Percentiles rank a stretch among this genome's conserved stretches.
Evolutionary conservation across 331 rosid genomes (phyloP).

Genomic region (Arachis monticola): DNA sequence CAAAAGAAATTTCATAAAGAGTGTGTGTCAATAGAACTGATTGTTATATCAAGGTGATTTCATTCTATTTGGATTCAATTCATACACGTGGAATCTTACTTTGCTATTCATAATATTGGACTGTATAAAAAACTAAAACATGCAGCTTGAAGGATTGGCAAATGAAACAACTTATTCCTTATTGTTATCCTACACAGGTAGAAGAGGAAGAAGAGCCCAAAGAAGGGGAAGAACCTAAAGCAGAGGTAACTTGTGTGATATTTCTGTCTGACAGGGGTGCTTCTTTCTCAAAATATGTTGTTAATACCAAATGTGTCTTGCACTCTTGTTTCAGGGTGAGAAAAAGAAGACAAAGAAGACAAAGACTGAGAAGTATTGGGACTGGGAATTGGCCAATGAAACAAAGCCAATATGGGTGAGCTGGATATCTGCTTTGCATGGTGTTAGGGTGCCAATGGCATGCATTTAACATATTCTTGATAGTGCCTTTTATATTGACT

Average conservation of each 20-base stretch:
- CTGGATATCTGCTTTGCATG: conserved; percentile 37
- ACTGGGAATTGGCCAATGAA: conserved; percentile 93
- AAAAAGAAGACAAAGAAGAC: conserved; percentile 66
- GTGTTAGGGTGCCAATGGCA: neutral
- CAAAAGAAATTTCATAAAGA: neutral
- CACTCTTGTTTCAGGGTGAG: conserved; percentile 64
- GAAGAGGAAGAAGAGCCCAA: conserved; percentile 94
- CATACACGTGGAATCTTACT: neutral
- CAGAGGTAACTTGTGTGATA: conserved; percentile 58
- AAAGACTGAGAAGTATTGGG: conserved; percentile 94
- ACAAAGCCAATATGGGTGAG: conserved; percentile 98
- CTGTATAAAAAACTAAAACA: neutral
- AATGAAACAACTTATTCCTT: neutral
- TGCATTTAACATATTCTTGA: neutral
- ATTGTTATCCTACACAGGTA: conserved; percentile 57
- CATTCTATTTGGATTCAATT: neutral
- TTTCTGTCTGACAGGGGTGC: conserved; percentile 10
- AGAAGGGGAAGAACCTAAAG: conserved; percentile 82
- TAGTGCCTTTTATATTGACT: conserved; percentile 11
- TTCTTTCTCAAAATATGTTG: conserved; percentile 14
- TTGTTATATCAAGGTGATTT: neutral
- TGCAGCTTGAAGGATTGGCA: neutral
- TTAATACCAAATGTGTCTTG: neutral
- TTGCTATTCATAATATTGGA: neutral
- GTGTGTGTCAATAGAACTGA: neutral